Conservation (phyloP, 768 basidiomycete genomes). For the Amanita pallidorosea region DNA sequence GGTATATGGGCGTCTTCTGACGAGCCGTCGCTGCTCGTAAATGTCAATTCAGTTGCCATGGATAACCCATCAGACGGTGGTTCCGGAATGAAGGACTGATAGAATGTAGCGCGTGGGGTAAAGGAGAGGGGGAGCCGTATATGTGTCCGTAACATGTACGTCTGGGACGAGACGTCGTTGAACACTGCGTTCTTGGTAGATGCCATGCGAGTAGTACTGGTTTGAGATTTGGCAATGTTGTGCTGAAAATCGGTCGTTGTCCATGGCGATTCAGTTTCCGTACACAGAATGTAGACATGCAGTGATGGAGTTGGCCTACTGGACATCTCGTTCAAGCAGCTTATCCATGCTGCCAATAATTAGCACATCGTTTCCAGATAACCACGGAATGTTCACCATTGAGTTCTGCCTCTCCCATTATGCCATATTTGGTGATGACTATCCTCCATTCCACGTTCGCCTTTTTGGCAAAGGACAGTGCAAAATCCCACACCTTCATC, state of each 20-base stretch:
- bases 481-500: slow-evolving; percentile 63
- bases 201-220: slow-evolving; percentile 15
- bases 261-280: slow-evolving; percentile 52
- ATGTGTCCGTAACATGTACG: slow-evolving; percentile 38
- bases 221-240: slow-evolving; percentile 8
- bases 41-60: background rate
- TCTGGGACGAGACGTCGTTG: slow-evolving; percentile 37
- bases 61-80: slow-evolving; percentile 10
- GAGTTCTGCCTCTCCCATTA: slow-evolving; percentile 47
- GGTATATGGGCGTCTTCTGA: slow-evolving; percentile 2
- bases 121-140: slow-evolving; percentile 29
- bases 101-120: slow-evolving; percentile 23
- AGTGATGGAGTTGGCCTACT: slow-evolving; percentile 31
- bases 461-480: slow-evolving; percentile 44
- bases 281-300: slow-evolving; percentile 51
- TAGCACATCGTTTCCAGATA: slow-evolving; percentile 4
- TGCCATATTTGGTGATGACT: slow-evolving; percentile 59
- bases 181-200: slow-evolving; percentile 16
- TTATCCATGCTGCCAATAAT: slow-evolving; percentile 50
- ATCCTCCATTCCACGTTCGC: slow-evolving; percentile 77
- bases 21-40: background rate
- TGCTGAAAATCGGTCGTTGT: slow-evolving; percentile 31
- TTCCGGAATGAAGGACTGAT: slow-evolving; percentile 24
- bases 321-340: slow-evolving; percentile 31
- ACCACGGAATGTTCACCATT: slow-evolving; percentile 36